Evolutionary conservation across 805 yeast genomes (phyloP), one percentile per base, ranked within the genome.

Genomic region (Lipomyces lipofer): DNA sequence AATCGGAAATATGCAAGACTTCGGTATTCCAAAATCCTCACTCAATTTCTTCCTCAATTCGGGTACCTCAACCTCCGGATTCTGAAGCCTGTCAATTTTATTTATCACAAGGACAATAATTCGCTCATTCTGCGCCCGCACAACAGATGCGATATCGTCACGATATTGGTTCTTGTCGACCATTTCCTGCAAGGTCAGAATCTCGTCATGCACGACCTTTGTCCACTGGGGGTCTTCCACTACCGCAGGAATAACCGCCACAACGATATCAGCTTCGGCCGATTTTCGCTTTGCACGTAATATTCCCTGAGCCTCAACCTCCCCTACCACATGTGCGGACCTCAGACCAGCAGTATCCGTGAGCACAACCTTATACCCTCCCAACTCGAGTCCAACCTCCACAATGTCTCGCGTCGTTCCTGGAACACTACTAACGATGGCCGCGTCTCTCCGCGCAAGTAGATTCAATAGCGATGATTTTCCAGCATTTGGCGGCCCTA

Each of bases 401-500:
- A 94, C 79, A 0, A 88, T 73, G 66, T 94, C 99, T 64, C 99
- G 76, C 0, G 99, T 94, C 0, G 99, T 94, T 0, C 99, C 99
- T 1, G 96, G 95, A 4, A 87, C 80, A 35, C 83, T 83, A 66
- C 97, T 88, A 0, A 94, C 98, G 35, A 94, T 89, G 0, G 97
- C 95, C 15, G 89, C 86, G 21, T 90, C 95, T 21, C 86, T 80
- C 54, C 83, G 78, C 0, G 91, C 88, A 6, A 94, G 69, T n/a
- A 72, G 66, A 65, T 94, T 94, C 48, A 94, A 69, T 9, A 94
- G 71, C 1, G 96, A 88, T 2, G 97, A 90, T 67, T 94, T 94
- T 0, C 99, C 99, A 0, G 96, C 97, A 69, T 94, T 94, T 1
- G 99, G 97, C 5, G 95, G 94, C 0, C 99, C 99, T 12, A 91